Base-by-base conservation (phyloP, 495 filamentous ascomycete genomes). In the Achaetomiella virescens region DNA sequence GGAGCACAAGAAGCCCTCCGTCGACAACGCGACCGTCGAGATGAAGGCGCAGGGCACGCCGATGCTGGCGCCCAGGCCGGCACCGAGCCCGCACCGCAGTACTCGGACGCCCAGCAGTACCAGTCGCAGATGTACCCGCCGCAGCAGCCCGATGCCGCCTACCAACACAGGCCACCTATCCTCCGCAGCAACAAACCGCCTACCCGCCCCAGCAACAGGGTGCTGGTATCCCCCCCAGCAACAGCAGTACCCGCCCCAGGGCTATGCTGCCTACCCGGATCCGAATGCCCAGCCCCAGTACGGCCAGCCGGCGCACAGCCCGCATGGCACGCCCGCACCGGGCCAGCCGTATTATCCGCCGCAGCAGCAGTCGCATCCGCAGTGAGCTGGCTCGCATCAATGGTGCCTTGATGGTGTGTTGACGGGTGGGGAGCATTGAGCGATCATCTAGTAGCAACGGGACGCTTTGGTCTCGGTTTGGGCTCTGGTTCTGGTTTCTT, bases 1-100 rank as follows among this genome's bases (percentile, higher is more conserved):
- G 21, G 61, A 59, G 1, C 51, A 58, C 41, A 66, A 64, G 40
- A 44, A 40, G 20, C 35, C 61, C 31, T 57, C 55, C 11, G 57
- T 65, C 18, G 63, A 69, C 50, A 64, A 63, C 29, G 66, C 57
- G 11, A 53, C 55, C 37, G 58, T 65, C 44, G 72, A 77, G 66
- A 70, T 74, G 65, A 66, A 64, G 31, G 57, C 64, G 6, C 70
- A 66, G 31, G 45, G 57, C 35, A 52, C 59, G 11, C 67, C 64
- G 3, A 70, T 71, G 49, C 59, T 61, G 1, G 55, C 37, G 9
- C 33, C n/a, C 66, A 70, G 40, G 9, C 65, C 63, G 10, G 18
- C 44, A 25, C 33, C 61, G 29, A 40, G 25, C 8, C 54, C 54
- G 8, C 57, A 33, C 61, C 65, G 9, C 60, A 63, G 35, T 67